Conservation (phyloP, 345 rosid species). For the Sisymbrium altissimum region DNA sequence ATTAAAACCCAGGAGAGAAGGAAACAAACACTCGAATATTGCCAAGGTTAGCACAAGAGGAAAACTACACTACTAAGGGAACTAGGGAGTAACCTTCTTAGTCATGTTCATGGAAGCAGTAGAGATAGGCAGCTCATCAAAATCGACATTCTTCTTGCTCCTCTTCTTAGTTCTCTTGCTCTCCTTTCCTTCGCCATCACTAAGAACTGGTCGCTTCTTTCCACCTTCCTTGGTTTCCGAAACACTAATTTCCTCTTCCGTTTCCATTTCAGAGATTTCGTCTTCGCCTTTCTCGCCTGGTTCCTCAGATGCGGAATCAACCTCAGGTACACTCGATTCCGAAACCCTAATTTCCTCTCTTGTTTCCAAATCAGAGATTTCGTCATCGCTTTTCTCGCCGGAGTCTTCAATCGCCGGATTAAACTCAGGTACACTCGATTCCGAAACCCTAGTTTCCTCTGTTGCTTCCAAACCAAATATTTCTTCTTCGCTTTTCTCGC, state of each 20-base stretch:
- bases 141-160: constrained; percentile 31
- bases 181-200: constrained; percentile 20
- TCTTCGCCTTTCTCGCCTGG: constrained; percentile 6
- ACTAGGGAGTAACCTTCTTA: constrained; percentile 41
- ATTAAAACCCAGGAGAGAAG: not conserved
- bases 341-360: not conserved
- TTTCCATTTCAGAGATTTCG: not conserved
- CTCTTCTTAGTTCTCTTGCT: constrained; percentile 38
- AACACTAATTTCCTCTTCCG: constrained; percentile 1
- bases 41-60: not conserved
- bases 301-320: not conserved
- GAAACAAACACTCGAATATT: not conserved
- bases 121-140: constrained; percentile 38
- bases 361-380: constrained; percentile 28
- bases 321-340: not conserved
- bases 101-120: constrained; percentile 42
- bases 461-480: constrained; percentile 28
- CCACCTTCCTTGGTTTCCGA: constrained; percentile 13
- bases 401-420: too few relatives aligned
- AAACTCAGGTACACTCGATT: not conserved
- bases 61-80: not conserved
- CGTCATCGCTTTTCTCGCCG: constrained; percentile 13
- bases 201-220: constrained; percentile 17
- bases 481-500: not conserved
- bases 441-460: not conserved